Evolutionary conservation across 1,139 yeast genomes (phyloP), one percentile per base, ranked within the genome.

Genomic region (Lodderomyces theae): DNA sequence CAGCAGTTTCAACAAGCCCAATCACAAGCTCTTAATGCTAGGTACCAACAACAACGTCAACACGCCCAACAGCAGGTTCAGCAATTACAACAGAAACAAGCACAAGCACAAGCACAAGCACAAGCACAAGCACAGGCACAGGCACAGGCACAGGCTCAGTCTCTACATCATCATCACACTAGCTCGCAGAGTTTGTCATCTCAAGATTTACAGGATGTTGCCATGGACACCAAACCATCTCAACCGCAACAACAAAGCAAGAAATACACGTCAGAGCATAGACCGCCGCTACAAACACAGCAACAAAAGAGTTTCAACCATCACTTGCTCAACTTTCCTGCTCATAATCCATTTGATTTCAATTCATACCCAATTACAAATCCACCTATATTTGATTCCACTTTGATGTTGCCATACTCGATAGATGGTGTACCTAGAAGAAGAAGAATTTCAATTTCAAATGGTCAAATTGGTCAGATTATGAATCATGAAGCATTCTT

Each of bases 381-480:
- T 51, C 86, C 86, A 1, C 86, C 86, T 4, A 66, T 80, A 31
- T 77, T 79, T 51, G 85, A 80, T 53, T 71, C 76, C 34, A 69
- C 80, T 3, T 62, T 76, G 64, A 64, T 67, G 51, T 58, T 72
- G 21, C 60, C 74, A 39, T 70, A 59, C 52, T 56, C 55, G 43
- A 64, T 50, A 42, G 74, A 72, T 30, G 77, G 77, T 0, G 60
- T 60, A 10, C 72, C 69, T 6, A 65, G 83, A 43, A 69, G 89
- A 54, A 66, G 90, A 51, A 61, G 77, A 48, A 77, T 84, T 5
- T 83, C 90, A 34, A 83, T 84, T 38, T 82, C 89, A 11, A 83
- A 83, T 60, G 92, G 92, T 51, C 92, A 83, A 56, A 83, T 84
- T 50, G 85, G 87, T 35, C 90, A 84, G 55, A 75, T 79, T 30